Evolutionary conservation across 805 yeast genomes (phyloP).

Genomic region (Ogataea populi-albae): DNA sequence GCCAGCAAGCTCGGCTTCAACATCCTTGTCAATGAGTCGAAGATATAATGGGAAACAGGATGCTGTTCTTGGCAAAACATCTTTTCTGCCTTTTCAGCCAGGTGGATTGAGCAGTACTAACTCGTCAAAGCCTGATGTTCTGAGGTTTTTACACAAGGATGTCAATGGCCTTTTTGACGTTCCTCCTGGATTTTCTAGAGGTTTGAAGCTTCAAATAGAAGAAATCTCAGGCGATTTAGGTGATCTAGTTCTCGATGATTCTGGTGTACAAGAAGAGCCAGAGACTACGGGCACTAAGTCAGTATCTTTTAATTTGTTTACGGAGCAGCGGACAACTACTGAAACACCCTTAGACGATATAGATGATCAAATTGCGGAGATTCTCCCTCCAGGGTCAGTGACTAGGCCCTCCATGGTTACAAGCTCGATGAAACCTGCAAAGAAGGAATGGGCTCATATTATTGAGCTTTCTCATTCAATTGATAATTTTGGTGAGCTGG

Average conservation of each 20-base stretch:
- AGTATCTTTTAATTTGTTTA: neutral
- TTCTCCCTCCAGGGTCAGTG: conserved; percentile 27
- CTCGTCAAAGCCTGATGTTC: conserved; percentile 29
- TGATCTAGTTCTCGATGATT: conserved; percentile 8
- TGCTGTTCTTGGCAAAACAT: conserved; percentile 64
- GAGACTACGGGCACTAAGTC: conserved; percentile 9
- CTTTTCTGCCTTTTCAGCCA: conserved; percentile 85
- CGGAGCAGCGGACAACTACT: neutral
- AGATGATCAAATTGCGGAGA: conserved; percentile 28
- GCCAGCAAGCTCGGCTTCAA: conserved; percentile 53
- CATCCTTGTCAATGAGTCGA: conserved; percentile 71
- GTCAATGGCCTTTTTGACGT: conserved; percentile 72
- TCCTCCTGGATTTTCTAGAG: conserved; percentile 81
- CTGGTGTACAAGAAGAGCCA: conserved; percentile 8
- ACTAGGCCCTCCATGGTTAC: conserved; percentile 23
- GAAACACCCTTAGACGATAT: conserved; percentile 10
- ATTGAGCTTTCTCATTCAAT: conserved; percentile 83
- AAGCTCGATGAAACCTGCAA: conserved; percentile 13
- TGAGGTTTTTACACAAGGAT: conserved; percentile 58
- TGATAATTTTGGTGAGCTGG: conserved; percentile 80
- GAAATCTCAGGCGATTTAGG: conserved; percentile 10
- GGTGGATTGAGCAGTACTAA: conserved; percentile 56
- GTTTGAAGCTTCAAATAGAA: conserved; percentile 40
- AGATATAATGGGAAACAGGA: conserved; percentile 60
- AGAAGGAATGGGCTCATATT: conserved; percentile 88